phyloP scores from a whole-genome alignment of 305 asterid genomes.

The Fraxinus nigra region DNA sequence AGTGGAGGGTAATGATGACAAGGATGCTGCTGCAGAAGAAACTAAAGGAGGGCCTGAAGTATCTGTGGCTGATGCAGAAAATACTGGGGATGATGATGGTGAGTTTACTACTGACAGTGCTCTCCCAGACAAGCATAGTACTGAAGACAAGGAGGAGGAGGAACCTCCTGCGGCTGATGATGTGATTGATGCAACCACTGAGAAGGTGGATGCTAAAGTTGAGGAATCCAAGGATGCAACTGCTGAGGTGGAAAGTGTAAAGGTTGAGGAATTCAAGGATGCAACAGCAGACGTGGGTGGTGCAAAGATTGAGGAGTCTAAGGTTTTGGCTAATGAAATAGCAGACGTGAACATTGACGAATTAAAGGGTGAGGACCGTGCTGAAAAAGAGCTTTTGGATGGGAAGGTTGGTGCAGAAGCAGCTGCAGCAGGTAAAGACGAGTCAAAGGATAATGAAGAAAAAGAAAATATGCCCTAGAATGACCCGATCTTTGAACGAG shows the following conservation, averaged over 20 bases:
- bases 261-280: constrained; percentile 10
- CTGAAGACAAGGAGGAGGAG: constrained; percentile 23
- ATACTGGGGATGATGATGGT: constrained; percentile 8
- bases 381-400: constrained; percentile 9
- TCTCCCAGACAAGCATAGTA: constrained; percentile 17
- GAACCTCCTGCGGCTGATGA: constrained; percentile 17
- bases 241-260: constrained; percentile 7
- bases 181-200: constrained; percentile 15
- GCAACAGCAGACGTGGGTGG: not conserved
- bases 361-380: constrained; percentile 1
- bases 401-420: constrained; percentile 25
- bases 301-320: constrained; percentile 4
- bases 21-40: constrained; percentile 33
- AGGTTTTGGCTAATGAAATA: constrained; percentile 12
- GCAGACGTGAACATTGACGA: constrained; percentile 2
- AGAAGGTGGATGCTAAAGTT: constrained; percentile 8
- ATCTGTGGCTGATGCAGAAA: constrained; percentile 30
- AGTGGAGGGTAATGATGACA: constrained; percentile 28
- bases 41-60: constrained; percentile 26
- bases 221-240: constrained; percentile 25
- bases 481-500: not conserved
- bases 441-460: constrained; percentile 23
- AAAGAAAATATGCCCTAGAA: constrained; percentile 1
- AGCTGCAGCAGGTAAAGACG: constrained; percentile 18
- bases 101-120: constrained; percentile 20